Base-by-base conservation (phyloP, 805 yeast species). In the Teunomyces barrocoloradensis region DNA sequence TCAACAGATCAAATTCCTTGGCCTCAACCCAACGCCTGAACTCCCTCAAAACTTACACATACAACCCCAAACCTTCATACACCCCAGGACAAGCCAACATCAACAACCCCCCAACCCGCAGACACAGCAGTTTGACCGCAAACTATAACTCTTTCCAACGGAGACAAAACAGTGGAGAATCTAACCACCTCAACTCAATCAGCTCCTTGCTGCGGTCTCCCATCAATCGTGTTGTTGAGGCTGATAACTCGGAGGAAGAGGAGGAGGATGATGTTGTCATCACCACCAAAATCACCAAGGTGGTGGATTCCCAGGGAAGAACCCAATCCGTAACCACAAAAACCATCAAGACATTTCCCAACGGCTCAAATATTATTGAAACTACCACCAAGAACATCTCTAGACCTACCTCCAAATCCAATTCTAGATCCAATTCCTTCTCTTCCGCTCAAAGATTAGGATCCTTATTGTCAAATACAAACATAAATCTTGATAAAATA, bases 281-380 rank as follows among this genome's bases (percentile, higher is more conserved):
- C 13, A 69, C 75, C n/a, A 71, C 76, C 27, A 71, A 69, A 49
- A 72, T 76, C 5, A 72, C 75, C 20, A 71, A 68, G 47, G 66
- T 71, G 11, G 60, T 70, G 6, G 78, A 73, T 45, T 52, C 71
- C 3, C 60, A 50, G 23, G 78, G 78, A 13, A 58, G 76, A 50
- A 66, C 73, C 2, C 65, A 48, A 42, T 66, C 72, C 3, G 64
- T 71, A 28, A 71, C 73, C n/a, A 69, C 72, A 9, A 66, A 69
- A 46, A 70, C 72, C 10, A 61, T 66, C 37, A 61, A 63, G 43
- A 61, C 64, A 6, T 51, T 71, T 44, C 68, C 77, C 6, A 77
- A 73, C 50, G 78, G 78, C 4, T 64, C 74, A 13, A 71, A 69
- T 45, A 60, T 73, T 21, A 68, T 70, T 41, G 77, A 73, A 53